Evolutionary conservation across 768 basidiomycete genomes (phyloP).

Genomic region (Mycena albidolilacea): DNA sequence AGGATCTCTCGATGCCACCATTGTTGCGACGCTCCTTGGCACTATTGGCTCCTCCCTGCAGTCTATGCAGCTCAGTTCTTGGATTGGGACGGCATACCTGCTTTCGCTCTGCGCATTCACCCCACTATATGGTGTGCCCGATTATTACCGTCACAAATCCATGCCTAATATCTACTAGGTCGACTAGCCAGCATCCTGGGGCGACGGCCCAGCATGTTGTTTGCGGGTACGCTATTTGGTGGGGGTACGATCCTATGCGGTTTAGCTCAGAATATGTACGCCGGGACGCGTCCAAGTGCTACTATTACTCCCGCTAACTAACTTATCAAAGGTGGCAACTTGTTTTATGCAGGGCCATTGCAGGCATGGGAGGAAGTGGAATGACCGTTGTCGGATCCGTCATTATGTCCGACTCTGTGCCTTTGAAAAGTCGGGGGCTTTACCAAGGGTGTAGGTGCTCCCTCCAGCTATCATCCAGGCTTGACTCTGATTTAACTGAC

Average conservation of each 20-base stretch:
- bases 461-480: not conserved
- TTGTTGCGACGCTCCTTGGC: slow-evolving; percentile 74
- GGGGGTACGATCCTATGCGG: slow-evolving; percentile 76
- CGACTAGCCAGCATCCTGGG: slow-evolving; percentile 73
- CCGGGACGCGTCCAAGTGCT: slow-evolving; percentile 37
- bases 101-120: slow-evolving; percentile 78
- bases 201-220: slow-evolving; percentile 71
- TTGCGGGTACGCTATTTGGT: slow-evolving; percentile 73
- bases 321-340: slow-evolving; percentile 44
- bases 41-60: slow-evolving; percentile 75
- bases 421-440: slow-evolving; percentile 74
- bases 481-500: not conserved
- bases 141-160: not conserved
- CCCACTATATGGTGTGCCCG: slow-evolving; percentile 66
- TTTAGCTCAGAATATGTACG: slow-evolving; percentile 72
- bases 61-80: slow-evolving; percentile 69
- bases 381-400: slow-evolving; percentile 67
- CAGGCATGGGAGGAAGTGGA: slow-evolving; percentile 80
- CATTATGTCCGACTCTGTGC: slow-evolving; percentile 75
- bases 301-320: not conserved
- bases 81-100: slow-evolving; percentile 77
- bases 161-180: slow-evolving; percentile 19
- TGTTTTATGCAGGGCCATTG: slow-evolving; percentile 72
- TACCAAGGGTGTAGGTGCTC: slow-evolving; percentile 66
- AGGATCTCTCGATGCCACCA: slow-evolving; percentile 56